A percentile compares a stretch with the other conserved stretches of the same genome.
Conservation (phyloP, 2,329 filamentous ascomycete genomes). For the Aspergillus fructus region DNA sequence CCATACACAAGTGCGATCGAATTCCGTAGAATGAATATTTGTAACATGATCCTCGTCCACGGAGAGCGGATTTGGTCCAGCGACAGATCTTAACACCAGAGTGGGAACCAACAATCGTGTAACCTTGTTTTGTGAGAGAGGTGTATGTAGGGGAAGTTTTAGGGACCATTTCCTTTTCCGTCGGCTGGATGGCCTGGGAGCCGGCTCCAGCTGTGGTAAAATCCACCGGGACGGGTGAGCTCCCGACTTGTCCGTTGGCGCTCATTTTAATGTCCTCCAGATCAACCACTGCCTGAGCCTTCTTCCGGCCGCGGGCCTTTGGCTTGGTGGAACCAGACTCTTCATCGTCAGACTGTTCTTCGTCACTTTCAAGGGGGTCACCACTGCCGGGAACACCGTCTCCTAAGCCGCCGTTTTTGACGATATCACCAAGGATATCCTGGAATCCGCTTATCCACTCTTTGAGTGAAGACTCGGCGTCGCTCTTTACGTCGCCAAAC, state of each 20-base stretch:
- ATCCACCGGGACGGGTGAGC: constrained; percentile 70
- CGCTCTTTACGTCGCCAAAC: constrained; percentile 79
- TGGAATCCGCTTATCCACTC: constrained; percentile 78
- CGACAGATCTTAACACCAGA: constrained; percentile 97
- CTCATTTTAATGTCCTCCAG: constrained; percentile 73
- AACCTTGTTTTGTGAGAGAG: constrained; percentile 92
- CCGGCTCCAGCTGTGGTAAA: constrained; percentile 63
- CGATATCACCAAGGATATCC: constrained; percentile 65
- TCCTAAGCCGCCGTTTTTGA: constrained; percentile 54
- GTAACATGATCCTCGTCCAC: constrained; percentile 92
- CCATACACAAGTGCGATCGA: constrained; percentile 95
- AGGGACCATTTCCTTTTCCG: constrained; percentile 89
- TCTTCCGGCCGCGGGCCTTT: constrained; percentile 47
- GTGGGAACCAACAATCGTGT: constrained; percentile 91
- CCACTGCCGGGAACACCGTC: constrained; percentile 76
- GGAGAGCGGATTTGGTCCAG: constrained; percentile 96
- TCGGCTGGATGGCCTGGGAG: constrained; percentile 31
- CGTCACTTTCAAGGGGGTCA: constrained; percentile 79
- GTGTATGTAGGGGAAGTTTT: constrained; percentile 84
- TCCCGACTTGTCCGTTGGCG: constrained; percentile 24
- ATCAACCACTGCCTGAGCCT: constrained; percentile 62
- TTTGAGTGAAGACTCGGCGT: constrained; percentile 63
- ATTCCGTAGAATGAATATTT: constrained; percentile 98
- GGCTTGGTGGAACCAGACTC: constrained; percentile 54
- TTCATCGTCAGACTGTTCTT: constrained; percentile 64